Evolutionary conservation across 352 stramenopile species (phyloP).

Genomic region (Globisporangium megalacanthum): DNA sequence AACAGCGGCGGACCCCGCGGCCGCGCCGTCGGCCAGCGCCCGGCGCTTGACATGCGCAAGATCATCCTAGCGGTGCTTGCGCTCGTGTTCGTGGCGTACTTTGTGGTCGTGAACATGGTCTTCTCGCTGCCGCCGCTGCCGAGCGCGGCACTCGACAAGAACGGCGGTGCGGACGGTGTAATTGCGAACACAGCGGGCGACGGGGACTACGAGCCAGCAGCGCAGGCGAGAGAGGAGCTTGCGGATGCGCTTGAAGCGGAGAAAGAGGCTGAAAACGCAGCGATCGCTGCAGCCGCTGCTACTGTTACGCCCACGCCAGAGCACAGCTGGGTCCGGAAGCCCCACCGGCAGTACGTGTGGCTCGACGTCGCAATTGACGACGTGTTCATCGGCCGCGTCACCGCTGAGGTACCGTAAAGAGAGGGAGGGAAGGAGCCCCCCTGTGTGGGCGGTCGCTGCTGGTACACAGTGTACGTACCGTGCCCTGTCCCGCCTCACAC

Average conservation of each 20-base stretch:
- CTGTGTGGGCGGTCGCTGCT: neutral
- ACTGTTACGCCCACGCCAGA: neutral
- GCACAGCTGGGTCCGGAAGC: conserved; percentile 42
- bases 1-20: conserved; percentile 10
- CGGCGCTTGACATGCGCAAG: conserved; percentile 39
- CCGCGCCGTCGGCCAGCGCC: conserved; percentile 3
- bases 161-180: conserved; percentile 1
- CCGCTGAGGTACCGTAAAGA: conserved; percentile 37
- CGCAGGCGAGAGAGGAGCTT: conserved; percentile 10
- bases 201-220: conserved; percentile 4
- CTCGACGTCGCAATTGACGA: conserved; percentile 81
- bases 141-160: neutral
- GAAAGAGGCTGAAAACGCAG: neutral
- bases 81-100: conserved; percentile 61
- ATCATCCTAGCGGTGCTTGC: conserved; percentile 44
- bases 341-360: conserved; percentile 80
- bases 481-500: too few species aligned
- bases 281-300: neutral
- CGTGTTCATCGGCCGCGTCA: conserved; percentile 61
- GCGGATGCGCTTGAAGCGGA: conserved; percentile 11
- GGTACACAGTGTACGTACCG: too few species aligned
- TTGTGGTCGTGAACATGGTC: conserved; percentile 57
- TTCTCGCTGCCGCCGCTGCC: conserved; percentile 33
- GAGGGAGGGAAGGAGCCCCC: too few species aligned
- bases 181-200: conserved; percentile 1